Conservation (phyloP, 2,329 filamentous ascomycete genomes). For the Xylariaceae sp. region DNA sequence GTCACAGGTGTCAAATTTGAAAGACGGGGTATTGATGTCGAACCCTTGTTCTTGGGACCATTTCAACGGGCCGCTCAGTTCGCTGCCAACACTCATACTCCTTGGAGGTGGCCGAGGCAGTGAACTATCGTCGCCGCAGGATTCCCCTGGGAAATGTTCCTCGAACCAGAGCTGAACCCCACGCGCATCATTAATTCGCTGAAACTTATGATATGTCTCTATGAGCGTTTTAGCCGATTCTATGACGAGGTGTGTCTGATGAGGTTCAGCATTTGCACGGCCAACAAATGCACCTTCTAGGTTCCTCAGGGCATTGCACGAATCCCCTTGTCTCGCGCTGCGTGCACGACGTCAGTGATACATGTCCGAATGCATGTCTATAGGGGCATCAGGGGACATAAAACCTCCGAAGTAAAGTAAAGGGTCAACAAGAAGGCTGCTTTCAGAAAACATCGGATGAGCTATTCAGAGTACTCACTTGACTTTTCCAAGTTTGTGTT, state of each 20-base stretch:
- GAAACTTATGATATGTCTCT: constrained; percentile 21
- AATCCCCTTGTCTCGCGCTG: constrained; percentile 17
- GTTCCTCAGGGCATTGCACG: constrained; percentile 20
- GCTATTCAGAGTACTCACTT: constrained; percentile 9
- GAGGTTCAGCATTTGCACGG: constrained; percentile 18
- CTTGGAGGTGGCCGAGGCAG: constrained; percentile 4
- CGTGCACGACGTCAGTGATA: background rate
- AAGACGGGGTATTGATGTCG: constrained; percentile 23
- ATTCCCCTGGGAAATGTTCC: constrained; percentile 6
- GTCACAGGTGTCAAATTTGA: constrained; percentile 26
- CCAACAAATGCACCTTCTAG: constrained; percentile 25
- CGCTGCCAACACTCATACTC: constrained; percentile 5
- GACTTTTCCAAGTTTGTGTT: constrained; percentile 29
- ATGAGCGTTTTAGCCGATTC: constrained; percentile 28
- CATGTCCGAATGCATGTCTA: background rate
- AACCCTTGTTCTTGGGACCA: constrained; percentile 31
- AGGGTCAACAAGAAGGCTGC: background rate
- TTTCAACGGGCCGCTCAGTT: constrained; percentile 18
- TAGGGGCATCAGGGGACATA: background rate
- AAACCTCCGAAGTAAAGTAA: no score
- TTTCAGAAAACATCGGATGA: background rate
- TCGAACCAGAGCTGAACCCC: constrained; percentile 27
- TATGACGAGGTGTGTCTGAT: constrained; percentile 15
- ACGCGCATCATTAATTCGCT: constrained; percentile 26
- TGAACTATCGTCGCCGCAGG: background rate